Evolutionary conservation across 2,329 filamentous ascomycete species (phyloP).

Genomic region (Penicillium sp.): DNA sequence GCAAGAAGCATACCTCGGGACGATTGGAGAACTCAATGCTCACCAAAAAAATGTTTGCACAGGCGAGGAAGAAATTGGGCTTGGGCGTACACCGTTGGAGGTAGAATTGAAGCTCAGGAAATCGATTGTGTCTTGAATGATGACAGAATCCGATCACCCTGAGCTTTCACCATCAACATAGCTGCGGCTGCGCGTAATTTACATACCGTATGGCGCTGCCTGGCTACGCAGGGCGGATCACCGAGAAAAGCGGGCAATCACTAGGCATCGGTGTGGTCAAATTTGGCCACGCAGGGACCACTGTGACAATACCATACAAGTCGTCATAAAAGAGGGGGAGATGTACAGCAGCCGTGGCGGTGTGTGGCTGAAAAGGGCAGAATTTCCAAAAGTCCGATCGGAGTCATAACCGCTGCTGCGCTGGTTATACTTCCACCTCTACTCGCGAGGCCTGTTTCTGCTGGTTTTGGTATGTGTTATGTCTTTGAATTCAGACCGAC

Average conservation of each 20-base stretch:
- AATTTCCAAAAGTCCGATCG: conserved; percentile 17
- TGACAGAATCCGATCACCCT: conserved; percentile 3
- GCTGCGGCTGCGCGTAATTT: conserved; percentile 15
- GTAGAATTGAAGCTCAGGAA: background rate
- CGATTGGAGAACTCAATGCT: conserved; percentile 16
- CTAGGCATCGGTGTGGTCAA: background rate
- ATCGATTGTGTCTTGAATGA: conserved; percentile 1
- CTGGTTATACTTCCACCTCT: conserved; percentile 8
- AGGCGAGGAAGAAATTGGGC: background rate
- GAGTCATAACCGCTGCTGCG: conserved; percentile 16
- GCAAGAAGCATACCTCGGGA: conserved; percentile 21
- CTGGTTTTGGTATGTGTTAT: conserved; percentile 1
- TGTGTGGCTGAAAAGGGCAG: conserved; percentile 25
- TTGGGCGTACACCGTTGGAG: background rate
- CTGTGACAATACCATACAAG: conserved; percentile 16
- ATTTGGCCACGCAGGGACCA: background rate
- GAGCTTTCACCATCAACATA: conserved; percentile 16
- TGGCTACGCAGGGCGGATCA: background rate
- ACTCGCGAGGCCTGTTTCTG: conserved; percentile 1
- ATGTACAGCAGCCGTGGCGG: conserved; percentile 24
- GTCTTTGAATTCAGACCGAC: background rate
- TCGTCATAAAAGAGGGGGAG: conserved; percentile 20
- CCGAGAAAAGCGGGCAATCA: background rate
- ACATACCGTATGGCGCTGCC: conserved; percentile 13
- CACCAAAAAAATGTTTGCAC: background rate